phyloP scores from a whole-genome alignment of 345 rosid species.

The Erysimum cheiranthoides region DNA sequence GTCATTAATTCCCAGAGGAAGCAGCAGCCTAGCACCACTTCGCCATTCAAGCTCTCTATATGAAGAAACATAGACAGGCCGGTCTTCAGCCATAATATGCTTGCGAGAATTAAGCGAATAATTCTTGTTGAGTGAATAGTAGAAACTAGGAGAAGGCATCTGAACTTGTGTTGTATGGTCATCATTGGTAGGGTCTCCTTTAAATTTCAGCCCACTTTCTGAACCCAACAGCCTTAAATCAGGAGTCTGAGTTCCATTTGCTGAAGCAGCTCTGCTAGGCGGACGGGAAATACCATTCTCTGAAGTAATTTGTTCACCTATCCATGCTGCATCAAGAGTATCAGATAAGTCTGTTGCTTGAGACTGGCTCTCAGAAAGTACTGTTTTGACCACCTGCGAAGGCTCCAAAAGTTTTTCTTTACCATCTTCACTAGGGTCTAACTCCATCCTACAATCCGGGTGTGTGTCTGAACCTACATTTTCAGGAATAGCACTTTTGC shows the following conservation, averaged over 20 bases:
- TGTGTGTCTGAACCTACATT: constrained; percentile 47
- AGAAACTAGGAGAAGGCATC: constrained; percentile 56
- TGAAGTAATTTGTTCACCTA: constrained; percentile 64
- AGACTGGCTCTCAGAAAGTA: constrained; percentile 60
- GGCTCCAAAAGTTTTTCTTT: constrained; percentile 50
- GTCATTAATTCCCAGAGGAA: constrained; percentile 73
- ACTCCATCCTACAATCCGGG: constrained; percentile 45
- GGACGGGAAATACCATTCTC: constrained; percentile 61
- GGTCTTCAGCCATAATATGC: constrained; percentile 60
- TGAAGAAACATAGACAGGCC: constrained; percentile 63
- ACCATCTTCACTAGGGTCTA: constrained; percentile 46
- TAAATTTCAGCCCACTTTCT: constrained; percentile 39
- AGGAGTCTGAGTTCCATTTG: constrained; percentile 44
- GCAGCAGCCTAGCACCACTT: constrained; percentile 76
- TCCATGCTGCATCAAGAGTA: constrained; percentile 84
- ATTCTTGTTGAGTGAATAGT: constrained; percentile 52
- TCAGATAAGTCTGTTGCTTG: constrained; percentile 61
- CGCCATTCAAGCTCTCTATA: constrained; percentile 73
- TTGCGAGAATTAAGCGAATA: constrained; percentile 55
- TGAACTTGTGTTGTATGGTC: constrained; percentile 44
- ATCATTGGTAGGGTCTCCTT: constrained; percentile 37
- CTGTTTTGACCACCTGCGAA: constrained; percentile 53
- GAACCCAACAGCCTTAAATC: constrained; percentile 39
- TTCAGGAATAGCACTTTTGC: constrained; percentile 42
- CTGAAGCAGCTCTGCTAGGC: constrained; percentile 44